phyloP scores from a whole-genome alignment of 2,329 filamentous ascomycete species.

The Fusarium chlamydosporum region DNA sequence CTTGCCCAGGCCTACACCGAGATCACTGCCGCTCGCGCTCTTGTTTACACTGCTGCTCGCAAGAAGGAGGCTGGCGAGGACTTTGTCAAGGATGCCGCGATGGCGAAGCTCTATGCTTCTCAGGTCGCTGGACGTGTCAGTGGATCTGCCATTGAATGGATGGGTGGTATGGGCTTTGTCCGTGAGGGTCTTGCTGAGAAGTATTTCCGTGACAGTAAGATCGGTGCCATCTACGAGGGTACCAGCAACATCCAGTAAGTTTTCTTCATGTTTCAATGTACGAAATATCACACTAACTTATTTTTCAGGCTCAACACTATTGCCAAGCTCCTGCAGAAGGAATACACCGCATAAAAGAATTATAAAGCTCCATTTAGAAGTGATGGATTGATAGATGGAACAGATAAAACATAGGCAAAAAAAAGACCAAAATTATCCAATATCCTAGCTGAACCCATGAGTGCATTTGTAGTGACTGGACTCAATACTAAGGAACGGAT shows the following conservation, averaged over 20 bases:
- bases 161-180: constrained; percentile 99
- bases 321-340: constrained; percentile 73
- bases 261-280: neutral
- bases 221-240: constrained; percentile 97
- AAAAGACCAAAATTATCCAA: constrained; percentile 29
- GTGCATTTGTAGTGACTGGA: neutral
- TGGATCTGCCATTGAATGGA: constrained; percentile 94
- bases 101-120: constrained; percentile 96
- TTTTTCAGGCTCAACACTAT: constrained; percentile 72
- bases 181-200: constrained; percentile 97
- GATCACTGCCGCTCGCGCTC: constrained; percentile 88
- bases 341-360: constrained; percentile 64
- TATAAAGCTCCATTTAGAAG: constrained; percentile 16
- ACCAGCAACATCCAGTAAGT: constrained; percentile 81
- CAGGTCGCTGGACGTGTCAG: constrained; percentile 92
- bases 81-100: constrained; percentile 95
- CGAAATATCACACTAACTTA: constrained; percentile 34
- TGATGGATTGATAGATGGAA: constrained; percentile 22
- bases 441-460: no score
- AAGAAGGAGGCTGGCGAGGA: constrained; percentile 98
- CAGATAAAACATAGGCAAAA: constrained; percentile 32
- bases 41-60: constrained; percentile 95
- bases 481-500: neutral
- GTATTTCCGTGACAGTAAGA: constrained; percentile 98
- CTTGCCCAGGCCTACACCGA: constrained; percentile 96